phyloP scores from a whole-genome alignment of 768 basidiomycete genomes.

The Tylopilus subfusipes region DNA sequence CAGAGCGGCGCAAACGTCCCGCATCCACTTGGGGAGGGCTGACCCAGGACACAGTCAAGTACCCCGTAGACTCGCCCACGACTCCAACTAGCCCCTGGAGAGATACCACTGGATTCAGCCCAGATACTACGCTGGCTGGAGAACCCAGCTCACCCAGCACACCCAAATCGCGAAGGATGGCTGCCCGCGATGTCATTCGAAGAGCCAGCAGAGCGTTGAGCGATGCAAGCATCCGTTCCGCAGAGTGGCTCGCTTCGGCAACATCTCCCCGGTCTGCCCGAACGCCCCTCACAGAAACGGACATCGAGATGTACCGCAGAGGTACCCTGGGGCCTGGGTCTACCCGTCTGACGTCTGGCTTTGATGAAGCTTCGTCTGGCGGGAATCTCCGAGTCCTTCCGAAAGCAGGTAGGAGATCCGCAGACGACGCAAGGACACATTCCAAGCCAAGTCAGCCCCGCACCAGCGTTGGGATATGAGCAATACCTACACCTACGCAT shows the following conservation, averaged over 20 bases:
- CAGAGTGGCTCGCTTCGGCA: conserved; percentile 30
- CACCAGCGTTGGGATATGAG: conserved; percentile 35
- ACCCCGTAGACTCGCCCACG: conserved; percentile 1
- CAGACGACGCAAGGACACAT: background rate
- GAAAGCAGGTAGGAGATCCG: conserved; percentile 1
- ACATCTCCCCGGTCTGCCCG: conserved; percentile 9
- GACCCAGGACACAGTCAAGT: background rate
- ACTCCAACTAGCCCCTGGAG: conserved; percentile 8
- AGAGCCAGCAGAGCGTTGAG: conserved; percentile 24
- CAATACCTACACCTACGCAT: conserved; percentile 31
- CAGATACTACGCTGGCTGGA: background rate
- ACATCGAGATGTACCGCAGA: conserved; percentile 28
- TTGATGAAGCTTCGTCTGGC: background rate
- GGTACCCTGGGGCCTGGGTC: conserved; percentile 10
- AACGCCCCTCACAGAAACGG: conserved; percentile 14
- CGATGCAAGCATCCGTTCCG: conserved; percentile 29
- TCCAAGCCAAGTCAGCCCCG: background rate
- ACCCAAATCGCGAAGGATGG: conserved; percentile 12
- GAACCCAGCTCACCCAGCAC: conserved; percentile 10
- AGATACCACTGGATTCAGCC: background rate
- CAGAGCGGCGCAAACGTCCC: conserved; percentile 2
- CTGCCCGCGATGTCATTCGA: conserved; percentile 13
- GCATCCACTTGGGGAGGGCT: conserved; percentile 27
- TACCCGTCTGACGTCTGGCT: background rate
- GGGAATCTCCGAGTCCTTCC: background rate